Evolutionary conservation across 2,329 filamentous ascomycete species (phyloP).

Genomic region (Dactylellina parvicollis): DNA sequence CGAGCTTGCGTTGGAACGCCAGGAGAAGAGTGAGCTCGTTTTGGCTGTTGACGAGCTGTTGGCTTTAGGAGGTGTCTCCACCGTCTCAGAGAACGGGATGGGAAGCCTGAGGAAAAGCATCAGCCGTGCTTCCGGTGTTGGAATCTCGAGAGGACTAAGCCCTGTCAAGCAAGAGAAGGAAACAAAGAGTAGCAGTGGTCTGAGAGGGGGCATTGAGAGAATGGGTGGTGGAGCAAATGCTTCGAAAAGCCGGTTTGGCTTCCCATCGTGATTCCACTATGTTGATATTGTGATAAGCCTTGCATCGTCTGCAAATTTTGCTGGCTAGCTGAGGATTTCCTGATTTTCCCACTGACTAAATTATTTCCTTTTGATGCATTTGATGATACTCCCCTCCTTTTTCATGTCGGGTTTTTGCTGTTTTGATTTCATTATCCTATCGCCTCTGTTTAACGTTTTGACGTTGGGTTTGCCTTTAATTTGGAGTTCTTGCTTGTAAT

Average conservation of each 20-base stretch:
- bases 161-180: constrained; percentile 50
- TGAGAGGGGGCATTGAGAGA: constrained; percentile 57
- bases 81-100: constrained; percentile 62
- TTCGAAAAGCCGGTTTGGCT: constrained; percentile 44
- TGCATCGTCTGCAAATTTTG: background rate
- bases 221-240: constrained; percentile 55
- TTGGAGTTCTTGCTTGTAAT: constrained; percentile 29
- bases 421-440: constrained; percentile 13
- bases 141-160: constrained; percentile 59
- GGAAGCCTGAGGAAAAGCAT: constrained; percentile 59
- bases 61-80: constrained; percentile 68
- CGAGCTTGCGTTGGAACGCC: constrained; percentile 77
- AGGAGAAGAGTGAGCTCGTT: constrained; percentile 86
- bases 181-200: constrained; percentile 50
- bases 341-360: background rate
- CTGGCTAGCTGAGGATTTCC: background rate
- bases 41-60: constrained; percentile 86
- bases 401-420: constrained; percentile 39
- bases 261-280: constrained; percentile 15
- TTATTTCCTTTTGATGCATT: constrained; percentile 8
- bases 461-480: background rate
- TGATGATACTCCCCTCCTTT: constrained; percentile 33
- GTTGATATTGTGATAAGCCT: background rate
- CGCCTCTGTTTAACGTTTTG: background rate
- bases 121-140: constrained; percentile 58